Evolutionary conservation across 192 early-diverging fungal genomes (phyloP).

Genomic region (Coemansia sp.): DNA sequence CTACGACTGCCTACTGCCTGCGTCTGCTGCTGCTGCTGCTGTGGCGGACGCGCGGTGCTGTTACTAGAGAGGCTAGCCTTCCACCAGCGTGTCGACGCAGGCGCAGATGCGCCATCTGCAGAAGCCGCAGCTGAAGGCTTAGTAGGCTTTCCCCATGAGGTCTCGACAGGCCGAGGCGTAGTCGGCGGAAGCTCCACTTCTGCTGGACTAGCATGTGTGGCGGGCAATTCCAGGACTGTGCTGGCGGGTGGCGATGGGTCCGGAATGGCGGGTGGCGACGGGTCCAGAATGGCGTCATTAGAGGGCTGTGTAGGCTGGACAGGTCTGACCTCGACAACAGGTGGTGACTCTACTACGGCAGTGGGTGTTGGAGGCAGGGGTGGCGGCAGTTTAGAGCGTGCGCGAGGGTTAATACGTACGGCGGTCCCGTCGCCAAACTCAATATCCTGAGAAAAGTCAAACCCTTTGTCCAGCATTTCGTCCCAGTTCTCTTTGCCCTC

Average conservation of each 20-base stretch:
- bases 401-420: not conserved
- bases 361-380: not conserved
- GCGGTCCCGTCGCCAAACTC: constrained; percentile 9
- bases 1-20: constrained; percentile 3
- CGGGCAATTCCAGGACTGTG: not conserved
- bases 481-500: constrained; percentile 13
- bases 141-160: constrained; percentile 21
- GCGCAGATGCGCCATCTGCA: not conserved
- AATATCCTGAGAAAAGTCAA: constrained; percentile 25
- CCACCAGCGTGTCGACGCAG: constrained; percentile 42
- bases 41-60: not conserved
- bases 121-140: constrained; percentile 9
- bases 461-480: constrained; percentile 25
- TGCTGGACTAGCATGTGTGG: not conserved
- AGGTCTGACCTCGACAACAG: not conserved
- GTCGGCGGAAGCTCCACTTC: constrained; percentile 4
- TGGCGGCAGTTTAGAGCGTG: constrained; percentile 3
- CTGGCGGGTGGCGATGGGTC: not conserved
- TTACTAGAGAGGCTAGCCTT: constrained; percentile 37
- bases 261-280: not conserved
- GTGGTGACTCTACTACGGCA: not conserved
- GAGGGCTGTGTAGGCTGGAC: not conserved
- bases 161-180: not conserved
- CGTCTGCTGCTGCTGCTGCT: constrained; percentile 6
- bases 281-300: not conserved